These are phyloP conservation scores for Camellia sinensis DNA, from an alignment of 148 eudicot genomes.

Conservation along the genomic window DNA sequence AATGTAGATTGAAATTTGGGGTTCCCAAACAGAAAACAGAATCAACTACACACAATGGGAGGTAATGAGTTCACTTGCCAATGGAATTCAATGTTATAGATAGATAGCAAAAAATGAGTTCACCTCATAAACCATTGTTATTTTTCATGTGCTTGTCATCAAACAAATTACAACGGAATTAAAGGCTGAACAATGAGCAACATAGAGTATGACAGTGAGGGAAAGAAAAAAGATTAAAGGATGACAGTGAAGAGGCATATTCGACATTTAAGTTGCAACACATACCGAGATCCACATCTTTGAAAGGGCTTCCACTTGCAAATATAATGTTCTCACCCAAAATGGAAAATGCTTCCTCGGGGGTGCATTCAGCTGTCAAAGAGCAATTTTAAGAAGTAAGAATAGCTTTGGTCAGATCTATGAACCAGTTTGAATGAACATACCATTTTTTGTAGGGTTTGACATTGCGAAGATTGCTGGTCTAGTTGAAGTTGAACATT, in stretches of 20 bases:
- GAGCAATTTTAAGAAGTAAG: slow-evolving; percentile 6
- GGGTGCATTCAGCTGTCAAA: slow-evolving; percentile 91
- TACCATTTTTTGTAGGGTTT: slow-evolving; percentile 94
- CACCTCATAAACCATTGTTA: not conserved
- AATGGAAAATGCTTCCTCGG: slow-evolving; percentile 86
- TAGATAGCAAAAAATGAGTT: not conserved
- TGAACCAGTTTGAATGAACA: not conserved
- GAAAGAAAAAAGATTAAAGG: not conserved
- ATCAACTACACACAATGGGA: not conserved
- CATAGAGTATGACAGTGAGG: not conserved
- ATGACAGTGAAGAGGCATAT: not conserved
- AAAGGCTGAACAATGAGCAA: not conserved
- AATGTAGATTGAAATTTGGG: not conserved
- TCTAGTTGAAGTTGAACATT: slow-evolving; percentile 75
- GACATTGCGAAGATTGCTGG: slow-evolving; percentile 99
- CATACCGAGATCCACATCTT: slow-evolving; percentile 84
- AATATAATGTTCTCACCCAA: slow-evolving; percentile 77
- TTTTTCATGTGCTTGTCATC: not conserved
- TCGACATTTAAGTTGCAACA: slow-evolving; percentile 5
- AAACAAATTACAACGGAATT: not conserved
- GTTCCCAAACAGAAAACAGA: not conserved
- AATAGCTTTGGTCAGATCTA: not conserved
- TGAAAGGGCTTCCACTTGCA: slow-evolving; percentile 98
- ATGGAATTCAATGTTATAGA: not conserved
- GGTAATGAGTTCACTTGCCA: not conserved